phyloP scores from a whole-genome alignment of 345 rosid genomes.

The Eutrema yunnanense region DNA sequence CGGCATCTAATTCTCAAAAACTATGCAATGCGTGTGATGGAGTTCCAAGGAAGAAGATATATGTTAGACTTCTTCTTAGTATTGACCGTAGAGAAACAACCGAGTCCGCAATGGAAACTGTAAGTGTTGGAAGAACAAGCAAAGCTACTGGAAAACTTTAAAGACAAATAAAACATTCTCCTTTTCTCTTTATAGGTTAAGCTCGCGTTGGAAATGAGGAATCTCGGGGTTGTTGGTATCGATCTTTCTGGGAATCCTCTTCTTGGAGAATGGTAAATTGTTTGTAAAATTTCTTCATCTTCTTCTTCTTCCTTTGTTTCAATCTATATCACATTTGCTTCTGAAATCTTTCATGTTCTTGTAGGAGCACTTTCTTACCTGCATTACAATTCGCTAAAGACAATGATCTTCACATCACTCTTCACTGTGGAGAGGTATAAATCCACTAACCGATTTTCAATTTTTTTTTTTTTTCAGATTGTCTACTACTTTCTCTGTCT shows the following conservation, averaged over 20 bases:
- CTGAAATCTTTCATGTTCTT: neutral
- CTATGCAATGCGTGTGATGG: constrained; percentile 32
- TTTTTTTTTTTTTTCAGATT: constrained; percentile 15
- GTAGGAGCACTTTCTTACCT: constrained; percentile 78
- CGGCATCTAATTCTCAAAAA: constrained; percentile 10
- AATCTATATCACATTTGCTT: neutral
- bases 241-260: constrained; percentile 98
- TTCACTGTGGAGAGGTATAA: constrained; percentile 95
- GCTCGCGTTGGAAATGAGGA: constrained; percentile 81
- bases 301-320: neutral
- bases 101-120: constrained; percentile 89
- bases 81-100: constrained; percentile 92
- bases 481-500: constrained; percentile 35
- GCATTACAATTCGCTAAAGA: constrained; percentile 70
- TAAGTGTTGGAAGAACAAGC: constrained; percentile 29
- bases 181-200: constrained; percentile 40
- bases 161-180: neutral
- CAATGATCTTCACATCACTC: constrained; percentile 70
- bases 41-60: constrained; percentile 52
- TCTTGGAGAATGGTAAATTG: constrained; percentile 71
- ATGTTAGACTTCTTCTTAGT: constrained; percentile 91
- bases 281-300: neutral
- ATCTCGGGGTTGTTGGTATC: constrained; percentile 74
- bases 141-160: neutral
- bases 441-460: neutral